These are phyloP conservation scores for Handroanthus guayacan DNA, from an alignment of 257 asterid species.

Conservation along the genomic window DNA sequence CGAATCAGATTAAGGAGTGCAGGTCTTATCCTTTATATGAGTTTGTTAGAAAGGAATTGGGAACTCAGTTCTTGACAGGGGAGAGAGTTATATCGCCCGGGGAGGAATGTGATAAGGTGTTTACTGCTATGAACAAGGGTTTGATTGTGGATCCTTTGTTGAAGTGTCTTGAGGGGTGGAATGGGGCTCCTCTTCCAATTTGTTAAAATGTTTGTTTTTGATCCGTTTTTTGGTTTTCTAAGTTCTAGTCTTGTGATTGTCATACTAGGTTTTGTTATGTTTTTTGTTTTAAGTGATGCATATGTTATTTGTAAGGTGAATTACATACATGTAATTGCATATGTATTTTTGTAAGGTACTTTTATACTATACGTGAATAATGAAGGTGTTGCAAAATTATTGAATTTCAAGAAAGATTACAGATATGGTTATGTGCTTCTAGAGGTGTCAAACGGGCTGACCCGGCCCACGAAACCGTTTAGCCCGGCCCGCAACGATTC, in stretches of 20 bases:
- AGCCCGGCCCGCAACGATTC: no score
- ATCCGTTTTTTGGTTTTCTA: not conserved
- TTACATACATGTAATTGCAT: not conserved
- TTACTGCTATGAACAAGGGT: conserved; percentile 54
- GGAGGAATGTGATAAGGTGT: conserved; percentile 63
- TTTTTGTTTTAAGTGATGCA: not conserved
- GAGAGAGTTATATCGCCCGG: conserved; percentile 59
- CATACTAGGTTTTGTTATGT: not conserved
- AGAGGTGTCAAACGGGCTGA: no score
- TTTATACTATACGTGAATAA: not conserved
- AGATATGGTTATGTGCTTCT: no score
- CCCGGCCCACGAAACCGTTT: no score
- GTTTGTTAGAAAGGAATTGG: conserved; percentile 54
- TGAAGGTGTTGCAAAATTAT: no score
- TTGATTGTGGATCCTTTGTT: conserved; percentile 61
- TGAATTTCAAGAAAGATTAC: no score
- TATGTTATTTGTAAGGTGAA: conserved; percentile 11
- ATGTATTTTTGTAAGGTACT: no score
- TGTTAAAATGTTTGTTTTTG: conserved; percentile 32
- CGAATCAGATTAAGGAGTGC: conserved; percentile 60
- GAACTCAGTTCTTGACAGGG: conserved; percentile 53
- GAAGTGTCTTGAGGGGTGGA: conserved; percentile 63
- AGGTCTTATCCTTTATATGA: conserved; percentile 59
- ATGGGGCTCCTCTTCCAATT: conserved; percentile 63
- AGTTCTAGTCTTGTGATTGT: not conserved